Evolutionary conservation across 768 basidiomycete species (phyloP).

Genomic region (Coprinopsis marcescibilis): DNA sequence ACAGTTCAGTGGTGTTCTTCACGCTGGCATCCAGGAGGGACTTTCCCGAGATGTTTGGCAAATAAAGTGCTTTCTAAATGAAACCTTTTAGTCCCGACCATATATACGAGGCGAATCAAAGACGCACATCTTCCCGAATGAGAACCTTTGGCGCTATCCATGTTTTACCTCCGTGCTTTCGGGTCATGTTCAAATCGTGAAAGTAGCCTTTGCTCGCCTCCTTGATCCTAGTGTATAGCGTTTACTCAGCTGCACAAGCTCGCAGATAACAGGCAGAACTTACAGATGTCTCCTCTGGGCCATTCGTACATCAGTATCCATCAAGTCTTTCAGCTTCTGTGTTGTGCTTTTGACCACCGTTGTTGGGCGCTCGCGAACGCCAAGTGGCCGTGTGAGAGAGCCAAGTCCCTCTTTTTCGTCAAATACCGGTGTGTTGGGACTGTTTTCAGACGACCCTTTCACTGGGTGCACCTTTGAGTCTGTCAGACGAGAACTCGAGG

Average conservation of each 20-base stretch:
- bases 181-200: constrained; percentile 72
- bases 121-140: constrained; percentile 83
- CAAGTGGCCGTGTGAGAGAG: constrained; percentile 61
- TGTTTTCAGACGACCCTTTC: background rate
- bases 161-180: constrained; percentile 84
- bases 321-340: constrained; percentile 58
- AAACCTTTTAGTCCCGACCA: background rate
- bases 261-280: constrained; percentile 15
- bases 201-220: constrained; percentile 79
- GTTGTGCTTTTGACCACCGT: constrained; percentile 53
- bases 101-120: background rate
- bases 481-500: background rate
- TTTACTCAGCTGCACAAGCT: background rate
- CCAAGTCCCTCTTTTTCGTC: constrained; percentile 20
- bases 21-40: constrained; percentile 48
- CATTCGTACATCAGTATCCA: constrained; percentile 67
- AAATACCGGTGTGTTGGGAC: no score
- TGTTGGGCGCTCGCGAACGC: constrained; percentile 65
- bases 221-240: constrained; percentile 38
- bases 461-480: background rate
- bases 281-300: constrained; percentile 64
- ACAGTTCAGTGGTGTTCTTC: constrained; percentile 74
- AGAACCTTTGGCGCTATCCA: constrained; percentile 90
- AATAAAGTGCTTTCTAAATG: constrained; percentile 80
- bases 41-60: constrained; percentile 80